Evolutionary conservation across 148 eudicot species (phyloP).

Genomic region (Heliosperma pusillum): DNA sequence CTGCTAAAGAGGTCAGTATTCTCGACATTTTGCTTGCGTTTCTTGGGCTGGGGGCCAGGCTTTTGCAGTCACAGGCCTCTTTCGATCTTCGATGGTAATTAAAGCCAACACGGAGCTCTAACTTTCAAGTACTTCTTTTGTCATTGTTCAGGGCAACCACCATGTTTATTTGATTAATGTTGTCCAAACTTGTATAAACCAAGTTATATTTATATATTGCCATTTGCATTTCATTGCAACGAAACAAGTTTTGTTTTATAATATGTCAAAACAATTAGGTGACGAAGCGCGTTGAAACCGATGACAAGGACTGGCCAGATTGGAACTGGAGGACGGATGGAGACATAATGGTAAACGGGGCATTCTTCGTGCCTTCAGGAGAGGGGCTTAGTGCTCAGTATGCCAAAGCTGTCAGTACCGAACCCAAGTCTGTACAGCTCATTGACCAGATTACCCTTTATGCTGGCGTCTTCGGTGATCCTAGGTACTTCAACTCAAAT

Average conservation of each 20-base stretch:
- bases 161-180: no score
- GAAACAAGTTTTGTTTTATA: neutral
- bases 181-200: no score
- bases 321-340: slow-evolving; percentile 73
- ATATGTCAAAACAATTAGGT: slow-evolving; percentile 26
- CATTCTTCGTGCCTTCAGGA: slow-evolving; percentile 63
- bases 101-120: no score
- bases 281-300: slow-evolving; percentile 60
- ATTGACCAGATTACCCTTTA: slow-evolving; percentile 57
- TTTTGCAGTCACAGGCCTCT: neutral
- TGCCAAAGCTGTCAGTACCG: slow-evolving; percentile 61
- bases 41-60: no score
- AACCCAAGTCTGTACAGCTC: slow-evolving; percentile 53
- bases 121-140: no score
- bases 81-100: no score
- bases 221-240: neutral
- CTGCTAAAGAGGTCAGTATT: slow-evolving; percentile 43
- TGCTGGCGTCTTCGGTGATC: slow-evolving; percentile 69
- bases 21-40: neutral
- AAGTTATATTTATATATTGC: no score
- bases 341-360: slow-evolving; percentile 58
- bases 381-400: slow-evolving; percentile 47
- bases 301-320: slow-evolving; percentile 43
- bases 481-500: slow-evolving; percentile 33
- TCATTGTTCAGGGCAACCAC: no score